These are phyloP conservation scores for Phytopythium delawarense DNA, from an alignment of 352 stramenopile species.

Conservation along the genomic window DNA sequence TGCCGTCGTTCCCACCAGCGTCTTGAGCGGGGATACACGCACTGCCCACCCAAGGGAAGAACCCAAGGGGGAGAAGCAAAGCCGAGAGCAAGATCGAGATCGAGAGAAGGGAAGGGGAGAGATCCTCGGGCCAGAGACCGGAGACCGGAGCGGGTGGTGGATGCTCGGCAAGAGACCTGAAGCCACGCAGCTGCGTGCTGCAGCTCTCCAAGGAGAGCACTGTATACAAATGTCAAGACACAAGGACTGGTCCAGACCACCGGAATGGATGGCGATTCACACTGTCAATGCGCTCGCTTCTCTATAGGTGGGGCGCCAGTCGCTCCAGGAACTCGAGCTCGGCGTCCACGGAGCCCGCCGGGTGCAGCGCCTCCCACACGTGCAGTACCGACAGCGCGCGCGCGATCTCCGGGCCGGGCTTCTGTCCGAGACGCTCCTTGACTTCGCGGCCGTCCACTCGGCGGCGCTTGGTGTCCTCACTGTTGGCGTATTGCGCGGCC, in stretches of 20 bases:
- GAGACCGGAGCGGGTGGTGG: neutral
- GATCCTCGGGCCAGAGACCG: neutral
- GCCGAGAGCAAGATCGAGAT: neutral
- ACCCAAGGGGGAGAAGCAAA: neutral
- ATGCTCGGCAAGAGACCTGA: too few relatives aligned
- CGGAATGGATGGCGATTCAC: too few relatives aligned
- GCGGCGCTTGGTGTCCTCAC: constrained; percentile 16
- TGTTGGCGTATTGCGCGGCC: constrained; percentile 25
- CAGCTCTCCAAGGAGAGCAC: too few relatives aligned
- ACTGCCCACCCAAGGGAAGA: too few relatives aligned
- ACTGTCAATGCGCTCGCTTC: too few relatives aligned
- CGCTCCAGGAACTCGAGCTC: constrained; percentile 37
- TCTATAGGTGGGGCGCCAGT: neutral
- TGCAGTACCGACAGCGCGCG: constrained; percentile 46
- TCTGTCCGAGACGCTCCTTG: constrained; percentile 29
- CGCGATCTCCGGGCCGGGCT: constrained; percentile 32
- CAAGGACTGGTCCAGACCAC: too few relatives aligned
- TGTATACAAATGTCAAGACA: too few relatives aligned
- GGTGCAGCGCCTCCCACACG: constrained; percentile 53
- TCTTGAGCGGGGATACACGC: constrained; percentile 14
- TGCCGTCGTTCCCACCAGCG: constrained; percentile 9
- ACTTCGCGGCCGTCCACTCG: constrained; percentile 50
- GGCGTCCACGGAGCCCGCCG: constrained; percentile 16
- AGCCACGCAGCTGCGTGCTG: too few relatives aligned
- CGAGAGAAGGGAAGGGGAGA: neutral